Percentiles rank a stretch among this genome's conserved stretches.
phyloP scores from a whole-genome alignment of 352 stramenopile genomes.

The Ophiocytium majus region DNA sequence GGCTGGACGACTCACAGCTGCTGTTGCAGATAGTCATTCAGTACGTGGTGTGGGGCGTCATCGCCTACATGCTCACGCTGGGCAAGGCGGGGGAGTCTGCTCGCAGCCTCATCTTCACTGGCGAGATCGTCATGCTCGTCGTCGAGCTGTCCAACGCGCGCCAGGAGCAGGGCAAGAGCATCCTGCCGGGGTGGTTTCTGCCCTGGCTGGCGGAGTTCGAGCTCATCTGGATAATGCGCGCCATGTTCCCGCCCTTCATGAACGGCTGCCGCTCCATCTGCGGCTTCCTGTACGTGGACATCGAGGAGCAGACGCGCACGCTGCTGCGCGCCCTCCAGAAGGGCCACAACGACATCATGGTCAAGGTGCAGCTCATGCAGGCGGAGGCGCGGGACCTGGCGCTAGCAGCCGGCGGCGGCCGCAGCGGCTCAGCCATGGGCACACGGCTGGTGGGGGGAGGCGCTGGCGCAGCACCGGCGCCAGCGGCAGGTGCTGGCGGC shows the following conservation, averaged over 20 bases:
- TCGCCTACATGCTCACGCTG: conserved; percentile 90
- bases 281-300: conserved; percentile 79
- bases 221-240: conserved; percentile 78
- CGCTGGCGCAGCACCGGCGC: not conserved
- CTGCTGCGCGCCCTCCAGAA: conserved; percentile 71
- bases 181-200: conserved; percentile 54
- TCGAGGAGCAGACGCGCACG: conserved; percentile 69
- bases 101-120: conserved; percentile 88
- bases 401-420: not conserved
- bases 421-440: not conserved
- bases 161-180: conserved; percentile 62
- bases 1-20: conserved; percentile 43
- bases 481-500: not conserved
- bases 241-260: conserved; percentile 89
- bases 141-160: conserved; percentile 84
- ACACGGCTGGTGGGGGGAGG: not conserved
- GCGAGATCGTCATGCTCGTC: conserved; percentile 85
- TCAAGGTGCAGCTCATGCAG: conserved; percentile 8
- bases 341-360: conserved; percentile 61
- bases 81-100: conserved; percentile 71
- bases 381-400: not conserved
- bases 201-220: conserved; percentile 58
- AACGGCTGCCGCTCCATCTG: conserved; percentile 88
- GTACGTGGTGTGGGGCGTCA: conserved; percentile 90
- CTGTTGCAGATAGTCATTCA: conserved; percentile 70